Evolutionary conservation across 768 basidiomycete genomes (phyloP), one percentile per base, ranked within the genome.

Genomic region (Psilocybe cubensis): DNA sequence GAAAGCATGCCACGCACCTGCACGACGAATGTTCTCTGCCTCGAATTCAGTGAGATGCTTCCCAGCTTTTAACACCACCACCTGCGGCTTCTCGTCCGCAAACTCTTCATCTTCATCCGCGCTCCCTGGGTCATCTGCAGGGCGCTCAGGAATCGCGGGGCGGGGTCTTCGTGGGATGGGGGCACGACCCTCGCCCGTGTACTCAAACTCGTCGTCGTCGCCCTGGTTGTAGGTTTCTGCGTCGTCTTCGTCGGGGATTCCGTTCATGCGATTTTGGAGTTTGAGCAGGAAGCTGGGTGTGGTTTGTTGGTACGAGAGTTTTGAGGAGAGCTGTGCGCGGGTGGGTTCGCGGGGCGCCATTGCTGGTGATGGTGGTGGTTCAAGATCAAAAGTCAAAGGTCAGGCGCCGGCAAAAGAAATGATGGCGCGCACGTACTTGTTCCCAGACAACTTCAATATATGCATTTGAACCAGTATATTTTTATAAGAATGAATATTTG

Each of bases 41-140:
- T 96, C 92, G 53, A 81, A 74, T 60, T 82, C 87, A 1, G 84
- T 85, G 41, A 97, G 78, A 76, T 97, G 95, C 68, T 92, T 96
- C 24, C 95, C 94, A 62, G 89, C 84, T 67, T 84, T 92, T 62
- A 97, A 69, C 8, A 96, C 94, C 3, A 97, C 92, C 7, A 97
- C 85, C 67, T 92, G 91, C 2, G 94, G 94, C 62, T 82, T 87
- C 71, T 96, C 94, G 64, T 94, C 94, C 0, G 69, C 83, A 3
- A 77, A 76, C 56, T 86, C 87, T 14, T 67, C 70, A 11, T 70
- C 63, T 56, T 92, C 91, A 50, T 87, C 86, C 11, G 83, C 89
- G 62, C 88, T 90, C 48, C 89, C 89, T 7, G 83, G 86, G 54
- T 91, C 84, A 45, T 84, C 81, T 11, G 77, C 81, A 0, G 88